A percentile compares a stretch with the other conserved stretches of the same genome.
These are phyloP conservation scores for Erythrophleum ivorense DNA, from an alignment of 331 rosid species.

Conservation along the genomic window DNA sequence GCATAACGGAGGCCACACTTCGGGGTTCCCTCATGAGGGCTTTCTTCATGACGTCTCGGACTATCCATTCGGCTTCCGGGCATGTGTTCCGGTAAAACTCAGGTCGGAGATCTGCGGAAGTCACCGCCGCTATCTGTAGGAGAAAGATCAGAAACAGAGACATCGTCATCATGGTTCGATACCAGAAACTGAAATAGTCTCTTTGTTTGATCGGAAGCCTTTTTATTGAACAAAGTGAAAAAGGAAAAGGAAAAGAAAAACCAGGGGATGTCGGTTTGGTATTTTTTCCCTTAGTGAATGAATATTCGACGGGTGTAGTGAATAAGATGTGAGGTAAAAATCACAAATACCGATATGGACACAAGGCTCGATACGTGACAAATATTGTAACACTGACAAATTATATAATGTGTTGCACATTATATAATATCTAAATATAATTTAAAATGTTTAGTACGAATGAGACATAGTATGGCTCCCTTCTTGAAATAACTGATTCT, in stretches of 20 bases:
- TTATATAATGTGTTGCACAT: no score
- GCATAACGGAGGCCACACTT: conserved; percentile 90
- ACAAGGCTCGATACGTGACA: neutral
- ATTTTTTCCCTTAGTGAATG: neutral
- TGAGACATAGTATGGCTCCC: no score
- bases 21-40: conserved; percentile 68
- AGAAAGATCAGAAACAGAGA: conserved; percentile 44
- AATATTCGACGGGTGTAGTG: neutral
- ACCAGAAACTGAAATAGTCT: no score
- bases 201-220: neutral
- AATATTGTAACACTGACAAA: neutral
- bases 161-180: conserved; percentile 13
- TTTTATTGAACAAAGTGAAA: neutral
- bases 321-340: neutral
- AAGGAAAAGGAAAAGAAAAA: neutral
- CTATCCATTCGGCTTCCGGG: conserved; percentile 62
- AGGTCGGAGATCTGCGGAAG: conserved; percentile 55
- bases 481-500: neutral
- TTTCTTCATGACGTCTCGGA: conserved; percentile 64
- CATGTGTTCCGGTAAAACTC: conserved; percentile 62
- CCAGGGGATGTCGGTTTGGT: neutral
- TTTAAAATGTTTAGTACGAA: no score
- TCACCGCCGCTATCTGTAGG: conserved; percentile 35
- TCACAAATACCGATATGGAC: neutral
- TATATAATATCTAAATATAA: no score